Evolutionary conservation across 1,284 basidiomycete genomes (phyloP), one percentile per base, ranked within the genome.

Genomic region (Boletellus deceptivus): DNA sequence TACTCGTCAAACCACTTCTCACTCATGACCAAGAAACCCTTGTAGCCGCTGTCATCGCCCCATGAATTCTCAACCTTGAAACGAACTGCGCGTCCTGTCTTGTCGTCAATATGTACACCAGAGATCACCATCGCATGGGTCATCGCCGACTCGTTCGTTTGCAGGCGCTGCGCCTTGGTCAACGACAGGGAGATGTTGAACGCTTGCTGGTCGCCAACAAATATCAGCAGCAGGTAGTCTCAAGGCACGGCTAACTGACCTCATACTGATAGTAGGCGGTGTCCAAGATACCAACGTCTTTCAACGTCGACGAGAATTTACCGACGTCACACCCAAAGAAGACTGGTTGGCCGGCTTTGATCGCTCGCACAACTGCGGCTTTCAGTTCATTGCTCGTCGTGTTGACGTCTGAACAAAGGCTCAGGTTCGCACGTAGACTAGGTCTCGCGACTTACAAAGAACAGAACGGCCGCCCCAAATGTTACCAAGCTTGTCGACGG

Each of bases 1-100:
- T 68, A 93, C 84, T 98, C 78, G 55, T 89, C 83, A 71, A 98
- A 98, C 95, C 95, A 98, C 38, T 75, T 76, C 56, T 90, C 87
- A 41, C 84, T 89, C 91, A 96, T 96, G 59, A 96, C 84, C 73
- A 91, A 94, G 73, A 86, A 98, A 3, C 93, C 95, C 61, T 93
- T 86, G 57, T 92, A 79, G 18, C 95, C 91, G 0, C 77, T 78
- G 0, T 74, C 75, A n/a, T 85, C 81, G 22, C 91, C 89, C 96
- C 95, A 98, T 9, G 85, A 89, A 75, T 98, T 98, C 77, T 98
- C 94, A 11, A 98, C 91, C 70, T 93, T 90, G 80, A 92, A 98
- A 11, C 93, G 79, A 29, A 94, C 72, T 1, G 93, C 86, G 52
- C 82, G 83, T 43, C 92, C 92, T 0, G 72, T 70, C 31, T 73